Evolutionary conservation across 345 rosid species (phyloP), one percentile per base, ranked within the genome.

Genomic region (Cardamine occulta): DNA sequence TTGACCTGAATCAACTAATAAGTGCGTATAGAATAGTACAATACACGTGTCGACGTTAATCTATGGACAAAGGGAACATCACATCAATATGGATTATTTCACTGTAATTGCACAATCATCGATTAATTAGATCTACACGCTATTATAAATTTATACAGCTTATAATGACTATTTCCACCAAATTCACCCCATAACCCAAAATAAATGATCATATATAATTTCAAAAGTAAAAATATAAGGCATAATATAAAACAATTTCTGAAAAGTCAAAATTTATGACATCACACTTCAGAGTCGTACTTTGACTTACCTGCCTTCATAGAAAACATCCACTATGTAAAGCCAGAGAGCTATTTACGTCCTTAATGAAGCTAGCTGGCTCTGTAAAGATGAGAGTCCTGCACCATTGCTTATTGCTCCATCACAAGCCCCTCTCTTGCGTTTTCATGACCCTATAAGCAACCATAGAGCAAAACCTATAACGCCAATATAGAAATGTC

Each of bases 61-160:
- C 69, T 52, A 68, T 54, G 75, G 35, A 76, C 80, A 37, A 32
- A 69, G 80, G 74, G 70, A 76, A n/a, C n/a, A n/a, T n/a, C n/a
- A 76, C 57, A 61, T 62, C 63, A 69, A 69, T 12, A 18, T 21
- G 63, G 26, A 63, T 15, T 4, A 8, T 42, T 32, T 32, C 70
- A 62, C 63, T 62, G 65, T 23, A 51, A 70, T 10, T 68, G 69
- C 79, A 68, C 75, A 69, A 63, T 54, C 57, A 62, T 31, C 74
- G 26, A 75, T 47, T 58, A 15, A 15, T 48, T 74, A 24, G 28
- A 24, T 34, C n/a, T 67, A 70, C 57, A 44, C 64, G 32, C 64
- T 49, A 19, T 0, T 52, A 34, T 28, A n/a, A n/a, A n/a, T n/a
- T n/a, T n/a, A n/a, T 34, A 51, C 39, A 68, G 12, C 62, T 37